phyloP scores from a whole-genome alignment of 2,329 filamentous ascomycete genomes.

The Colletotrichum orchidophilum region DNA sequence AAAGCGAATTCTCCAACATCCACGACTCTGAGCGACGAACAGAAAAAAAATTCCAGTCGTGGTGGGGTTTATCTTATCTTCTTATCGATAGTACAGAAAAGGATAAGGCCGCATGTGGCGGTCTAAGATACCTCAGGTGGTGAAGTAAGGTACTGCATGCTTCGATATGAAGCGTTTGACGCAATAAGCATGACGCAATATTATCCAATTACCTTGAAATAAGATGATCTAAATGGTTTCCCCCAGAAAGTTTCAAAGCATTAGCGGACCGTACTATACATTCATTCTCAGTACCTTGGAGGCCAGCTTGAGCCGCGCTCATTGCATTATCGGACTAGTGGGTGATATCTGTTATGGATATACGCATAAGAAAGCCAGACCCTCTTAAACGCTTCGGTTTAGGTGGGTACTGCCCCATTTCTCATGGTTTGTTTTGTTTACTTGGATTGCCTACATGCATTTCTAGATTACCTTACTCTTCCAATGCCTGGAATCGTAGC shows the following conservation, averaged over 20 bases:
- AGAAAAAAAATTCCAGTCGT: constrained; percentile 29
- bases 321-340: background rate
- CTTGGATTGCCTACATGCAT: background rate
- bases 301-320: background rate
- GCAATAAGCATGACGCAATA: background rate
- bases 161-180: background rate
- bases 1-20: constrained; percentile 1
- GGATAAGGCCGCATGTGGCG: background rate
- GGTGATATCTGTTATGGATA: background rate
- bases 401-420: background rate
- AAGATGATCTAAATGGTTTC: background rate
- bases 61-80: constrained; percentile 35
- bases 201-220: background rate
- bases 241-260: background rate
- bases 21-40: constrained; percentile 3
- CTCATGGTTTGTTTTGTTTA: constrained; percentile 16
- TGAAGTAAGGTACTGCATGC: too few relatives aligned
- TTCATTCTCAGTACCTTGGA: background rate
- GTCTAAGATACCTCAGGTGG: background rate
- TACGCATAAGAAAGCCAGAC: background rate
- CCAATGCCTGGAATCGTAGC: background rate
- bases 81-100: constrained; percentile 26
- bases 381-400: background rate
- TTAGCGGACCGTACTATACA: background rate
- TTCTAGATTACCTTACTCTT: background rate